These are phyloP conservation scores for Ganoderma boninense DNA, from an alignment of 1,284 basidiomycete genomes.

Conservation along the genomic window DNA sequence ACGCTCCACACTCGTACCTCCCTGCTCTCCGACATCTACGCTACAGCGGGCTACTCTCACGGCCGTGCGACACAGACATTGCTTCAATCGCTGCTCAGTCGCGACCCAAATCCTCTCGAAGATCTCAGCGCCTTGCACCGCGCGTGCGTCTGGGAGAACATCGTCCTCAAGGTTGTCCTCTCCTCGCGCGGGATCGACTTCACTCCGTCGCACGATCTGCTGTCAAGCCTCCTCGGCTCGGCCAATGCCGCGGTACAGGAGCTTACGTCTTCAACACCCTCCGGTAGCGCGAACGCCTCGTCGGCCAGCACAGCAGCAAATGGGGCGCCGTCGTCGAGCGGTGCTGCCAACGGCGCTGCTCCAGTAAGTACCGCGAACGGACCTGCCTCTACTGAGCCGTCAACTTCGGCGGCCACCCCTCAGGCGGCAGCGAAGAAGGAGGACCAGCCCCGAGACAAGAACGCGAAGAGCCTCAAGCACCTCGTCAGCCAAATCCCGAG, in stretches of 20 bases:
- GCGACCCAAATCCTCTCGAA: constrained; percentile 70
- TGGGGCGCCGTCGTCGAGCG: constrained; percentile 19
- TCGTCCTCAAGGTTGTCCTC: constrained; percentile 74
- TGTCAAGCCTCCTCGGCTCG: constrained; percentile 8
- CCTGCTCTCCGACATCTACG: constrained; percentile 89
- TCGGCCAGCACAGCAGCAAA: not conserved
- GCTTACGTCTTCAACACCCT: constrained; percentile 17
- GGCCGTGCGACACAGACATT: constrained; percentile 80
- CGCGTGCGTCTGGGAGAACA: constrained; percentile 88
- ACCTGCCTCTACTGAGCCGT: constrained; percentile 13
- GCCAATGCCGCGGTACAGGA: constrained; percentile 43
- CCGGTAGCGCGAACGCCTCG: not conserved
- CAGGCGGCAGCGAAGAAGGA: constrained; percentile 41
- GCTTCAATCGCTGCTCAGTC: constrained; percentile 78
- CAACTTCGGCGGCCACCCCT: constrained; percentile 7
- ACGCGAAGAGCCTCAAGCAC: constrained; percentile 84
- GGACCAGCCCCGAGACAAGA: constrained; percentile 62
- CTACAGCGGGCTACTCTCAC: constrained; percentile 87
- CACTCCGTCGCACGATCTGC: constrained; percentile 31
- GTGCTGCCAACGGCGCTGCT: constrained; percentile 19
- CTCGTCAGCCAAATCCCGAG: constrained; percentile 84
- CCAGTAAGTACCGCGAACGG: constrained; percentile 11
- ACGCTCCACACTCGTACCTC: constrained; percentile 83
- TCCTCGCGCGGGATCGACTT: constrained; percentile 60
- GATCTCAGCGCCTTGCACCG: constrained; percentile 88